phyloP scores from a whole-genome alignment of 495 filamentous ascomycete species.

The Chaetomium tenue region DNA sequence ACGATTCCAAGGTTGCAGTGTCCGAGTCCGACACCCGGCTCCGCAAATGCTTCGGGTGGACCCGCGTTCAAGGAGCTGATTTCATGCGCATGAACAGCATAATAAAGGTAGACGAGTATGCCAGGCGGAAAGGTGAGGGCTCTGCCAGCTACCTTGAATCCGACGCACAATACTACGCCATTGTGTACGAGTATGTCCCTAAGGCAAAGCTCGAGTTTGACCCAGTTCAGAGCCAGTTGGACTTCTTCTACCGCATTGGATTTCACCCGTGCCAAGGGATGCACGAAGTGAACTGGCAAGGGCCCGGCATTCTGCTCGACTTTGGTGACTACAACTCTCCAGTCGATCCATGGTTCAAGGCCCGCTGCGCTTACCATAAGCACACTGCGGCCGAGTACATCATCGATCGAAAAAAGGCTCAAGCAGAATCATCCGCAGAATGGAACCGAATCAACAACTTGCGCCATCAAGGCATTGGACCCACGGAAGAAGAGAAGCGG shows the following conservation, averaged over 20 bases:
- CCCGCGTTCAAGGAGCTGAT: slow-evolving; percentile 6
- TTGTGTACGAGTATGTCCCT: slow-evolving; percentile 17
- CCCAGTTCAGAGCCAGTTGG: slow-evolving; percentile 1
- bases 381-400: background rate
- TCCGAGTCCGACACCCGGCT: slow-evolving; percentile 1
- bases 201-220: background rate
- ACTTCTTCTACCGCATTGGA: slow-evolving; percentile 13
- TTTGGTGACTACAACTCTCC: slow-evolving; percentile 16
- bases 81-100: slow-evolving; percentile 1
- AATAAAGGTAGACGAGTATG: background rate
- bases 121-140: background rate
- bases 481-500: background rate
- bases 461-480: background rate
- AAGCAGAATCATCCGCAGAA: background rate
- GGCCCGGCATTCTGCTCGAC: slow-evolving; percentile 12
- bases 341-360: slow-evolving; percentile 7
- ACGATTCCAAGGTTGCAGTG: background rate
- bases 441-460: background rate
- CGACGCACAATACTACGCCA: background rate
- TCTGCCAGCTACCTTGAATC: background rate
- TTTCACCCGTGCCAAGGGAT: background rate
- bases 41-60: slow-evolving; percentile 16
- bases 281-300: slow-evolving; percentile 2
- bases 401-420: background rate
- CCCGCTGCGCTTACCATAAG: background rate